A percentile compares a stretch with the other conserved stretches of the same genome.
Evolutionary conservation across 2,329 filamentous ascomycete genomes (phyloP).

Genomic region (Phyllosticta citrichinensis): DNA sequence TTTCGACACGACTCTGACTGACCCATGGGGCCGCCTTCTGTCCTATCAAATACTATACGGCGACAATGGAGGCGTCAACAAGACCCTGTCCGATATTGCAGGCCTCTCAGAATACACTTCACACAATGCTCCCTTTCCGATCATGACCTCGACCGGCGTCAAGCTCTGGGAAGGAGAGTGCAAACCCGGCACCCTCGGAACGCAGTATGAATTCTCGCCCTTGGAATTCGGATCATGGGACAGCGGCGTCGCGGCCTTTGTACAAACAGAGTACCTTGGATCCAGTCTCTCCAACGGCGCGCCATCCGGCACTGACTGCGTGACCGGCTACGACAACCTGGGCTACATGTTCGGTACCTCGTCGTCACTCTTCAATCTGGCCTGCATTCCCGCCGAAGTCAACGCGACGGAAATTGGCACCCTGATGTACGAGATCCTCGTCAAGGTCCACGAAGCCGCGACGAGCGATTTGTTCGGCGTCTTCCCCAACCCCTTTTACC

Average conservation of each 20-base stretch:
- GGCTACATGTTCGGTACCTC: conserved; percentile 39
- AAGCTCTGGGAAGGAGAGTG: conserved; percentile 25
- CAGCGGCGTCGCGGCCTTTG: conserved; percentile 49
- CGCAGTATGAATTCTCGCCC: conserved; percentile 55
- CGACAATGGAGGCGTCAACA: conserved; percentile 28
- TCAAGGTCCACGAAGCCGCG: conserved; percentile 19
- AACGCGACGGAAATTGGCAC: conserved; percentile 3
- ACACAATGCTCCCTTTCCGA: conserved; percentile 34
- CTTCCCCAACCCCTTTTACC: conserved; percentile 54
- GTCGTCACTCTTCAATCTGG: conserved; percentile 31
- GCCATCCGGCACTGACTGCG: conserved; percentile 33
- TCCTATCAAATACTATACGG: conserved; percentile 31
- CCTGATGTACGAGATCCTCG: conserved; percentile 9
- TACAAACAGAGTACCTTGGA: conserved; percentile 49
- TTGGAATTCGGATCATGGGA: conserved; percentile 60
- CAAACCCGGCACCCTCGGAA: conserved; percentile 38
- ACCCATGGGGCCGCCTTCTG: conserved; percentile 32
- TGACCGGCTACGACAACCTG: conserved; percentile 39
- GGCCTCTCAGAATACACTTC: conserved; percentile 30
- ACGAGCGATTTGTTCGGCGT: conserved; percentile 34
- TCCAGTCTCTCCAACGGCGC: conserved; percentile 46
- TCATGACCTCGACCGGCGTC: conserved; percentile 30
- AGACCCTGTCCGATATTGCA: conserved; percentile 25
- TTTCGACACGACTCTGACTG: conserved; percentile 31
- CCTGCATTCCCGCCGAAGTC: conserved; percentile 15